A percentile compares a stretch with the other conserved stretches of the same genome.
These are phyloP conservation scores for Leccinum subfulvum DNA, from an alignment of 1,284 basidiomycete genomes.

Conservation along the genomic window DNA sequence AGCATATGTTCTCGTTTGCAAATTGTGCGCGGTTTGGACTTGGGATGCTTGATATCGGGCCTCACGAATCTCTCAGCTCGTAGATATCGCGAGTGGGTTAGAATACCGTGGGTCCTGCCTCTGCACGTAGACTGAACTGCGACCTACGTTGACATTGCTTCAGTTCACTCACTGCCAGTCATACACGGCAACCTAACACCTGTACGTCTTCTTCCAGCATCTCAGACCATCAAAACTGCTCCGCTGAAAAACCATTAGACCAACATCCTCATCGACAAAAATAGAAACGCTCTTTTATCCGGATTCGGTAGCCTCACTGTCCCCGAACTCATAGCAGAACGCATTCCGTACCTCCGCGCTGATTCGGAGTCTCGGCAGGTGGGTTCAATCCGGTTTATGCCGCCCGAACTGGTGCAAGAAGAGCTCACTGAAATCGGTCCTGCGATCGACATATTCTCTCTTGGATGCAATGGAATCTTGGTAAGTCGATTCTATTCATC, in stretches of 20 bases:
- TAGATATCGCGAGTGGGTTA: conserved; percentile 19
- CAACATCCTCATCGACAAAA: conserved; percentile 19
- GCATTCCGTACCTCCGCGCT: conserved; percentile 11
- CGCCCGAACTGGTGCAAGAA: conserved; percentile 9
- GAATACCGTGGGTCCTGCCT: conserved; percentile 14
- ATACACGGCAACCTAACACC: conserved; percentile 17
- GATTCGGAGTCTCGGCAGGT: conserved; percentile 13
- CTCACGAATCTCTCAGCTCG: conserved; percentile 7
- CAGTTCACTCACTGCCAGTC: conserved; percentile 19
- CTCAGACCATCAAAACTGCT: background rate
- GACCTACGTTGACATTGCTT: background rate
- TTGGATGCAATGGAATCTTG: conserved; percentile 18
- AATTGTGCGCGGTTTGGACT: conserved; percentile 9
- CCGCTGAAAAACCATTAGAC: conserved; percentile 6
- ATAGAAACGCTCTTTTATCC: conserved; percentile 8
- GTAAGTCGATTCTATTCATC: conserved; percentile 3
- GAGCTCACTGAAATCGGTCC: conserved; percentile 1
- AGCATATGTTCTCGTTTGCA: conserved; percentile 6
- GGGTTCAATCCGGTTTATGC: conserved; percentile 14
- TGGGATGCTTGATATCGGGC: background rate
- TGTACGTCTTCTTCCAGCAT: conserved; percentile 2
- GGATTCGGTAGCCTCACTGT: conserved; percentile 19
- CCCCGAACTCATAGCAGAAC: conserved; percentile 11
- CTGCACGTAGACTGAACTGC: background rate
- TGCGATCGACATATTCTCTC: conserved; percentile 20